These are phyloP conservation scores for Pythium grandisporangium DNA, from an alignment of 352 stramenopile species.

Conservation along the genomic window DNA sequence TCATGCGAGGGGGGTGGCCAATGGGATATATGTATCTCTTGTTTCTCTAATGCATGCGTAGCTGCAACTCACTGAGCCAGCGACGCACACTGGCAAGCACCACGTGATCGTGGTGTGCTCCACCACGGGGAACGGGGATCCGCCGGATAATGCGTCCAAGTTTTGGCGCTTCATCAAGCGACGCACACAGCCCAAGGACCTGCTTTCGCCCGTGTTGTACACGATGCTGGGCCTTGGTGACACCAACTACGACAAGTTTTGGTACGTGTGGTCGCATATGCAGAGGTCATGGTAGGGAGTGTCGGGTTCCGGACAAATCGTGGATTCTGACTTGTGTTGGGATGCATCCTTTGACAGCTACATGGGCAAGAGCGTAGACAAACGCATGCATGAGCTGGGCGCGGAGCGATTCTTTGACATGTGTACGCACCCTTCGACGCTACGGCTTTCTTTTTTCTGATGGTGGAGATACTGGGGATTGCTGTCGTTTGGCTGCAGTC, in stretches of 20 bases:
- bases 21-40: too few relatives aligned
- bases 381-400: constrained; percentile 82
- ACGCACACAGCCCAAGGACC: constrained; percentile 62
- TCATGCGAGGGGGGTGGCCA: too few relatives aligned
- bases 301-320: too few relatives aligned
- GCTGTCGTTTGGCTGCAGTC: too few relatives aligned
- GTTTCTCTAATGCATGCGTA: too few relatives aligned
- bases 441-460: too few relatives aligned
- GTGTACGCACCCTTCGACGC: constrained; percentile 23
- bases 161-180: constrained; percentile 92
- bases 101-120: constrained; percentile 87
- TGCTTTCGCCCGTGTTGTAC: constrained; percentile 72
- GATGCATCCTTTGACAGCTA: constrained; percentile 24
- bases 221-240: constrained; percentile 91
- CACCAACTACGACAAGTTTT: constrained; percentile 98
- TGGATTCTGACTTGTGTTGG: too few relatives aligned
- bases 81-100: constrained; percentile 29
- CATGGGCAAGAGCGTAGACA: constrained; percentile 86
- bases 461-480: too few relatives aligned
- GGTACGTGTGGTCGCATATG: too few relatives aligned
- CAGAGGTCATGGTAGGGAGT: too few relatives aligned
- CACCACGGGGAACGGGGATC: constrained; percentile 94
- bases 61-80: constrained; percentile 26
- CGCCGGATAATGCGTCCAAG: constrained; percentile 89
- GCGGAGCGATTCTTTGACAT: constrained; percentile 68